Conservation (phyloP, 805 yeast genomes). For the Metschnikowia bowlesiae region DNA sequence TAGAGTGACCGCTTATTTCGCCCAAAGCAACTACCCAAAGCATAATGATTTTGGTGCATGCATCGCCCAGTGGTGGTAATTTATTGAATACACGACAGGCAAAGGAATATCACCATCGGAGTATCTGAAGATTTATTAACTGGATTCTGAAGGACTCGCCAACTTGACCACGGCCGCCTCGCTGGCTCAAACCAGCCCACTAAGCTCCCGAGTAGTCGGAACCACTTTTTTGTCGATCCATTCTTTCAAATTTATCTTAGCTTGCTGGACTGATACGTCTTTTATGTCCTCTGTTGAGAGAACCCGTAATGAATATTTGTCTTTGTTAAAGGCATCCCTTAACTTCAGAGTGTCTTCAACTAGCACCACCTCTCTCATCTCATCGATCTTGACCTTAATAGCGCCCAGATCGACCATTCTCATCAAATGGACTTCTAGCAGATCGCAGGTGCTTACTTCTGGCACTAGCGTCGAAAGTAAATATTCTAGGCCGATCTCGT, state of each 20-base stretch:
- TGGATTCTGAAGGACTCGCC: not conserved
- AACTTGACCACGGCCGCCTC: not conserved
- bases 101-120: not conserved
- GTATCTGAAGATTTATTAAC: not conserved
- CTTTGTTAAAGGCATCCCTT: constrained; percentile 32
- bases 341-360: constrained; percentile 18
- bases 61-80: constrained; percentile 1
- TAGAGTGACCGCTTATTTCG: constrained; percentile 8
- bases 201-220: not conserved
- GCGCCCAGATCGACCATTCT: constrained; percentile 22
- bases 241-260: constrained; percentile 15
- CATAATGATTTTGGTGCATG: not conserved
- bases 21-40: not conserved
- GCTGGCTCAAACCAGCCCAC: not conserved
- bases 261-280: constrained; percentile 16
- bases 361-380: constrained; percentile 14
- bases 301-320: constrained; percentile 19
- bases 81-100: constrained; percentile 2
- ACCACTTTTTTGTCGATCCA: constrained; percentile 21
- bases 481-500: constrained; percentile 13
- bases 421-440: constrained; percentile 22
- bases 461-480: constrained; percentile 11
- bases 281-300: constrained; percentile 24
- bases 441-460: not conserved
- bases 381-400: constrained; percentile 28